phyloP scores from a whole-genome alignment of 805 yeast genomes.

The Wickerhamiella azyma region DNA sequence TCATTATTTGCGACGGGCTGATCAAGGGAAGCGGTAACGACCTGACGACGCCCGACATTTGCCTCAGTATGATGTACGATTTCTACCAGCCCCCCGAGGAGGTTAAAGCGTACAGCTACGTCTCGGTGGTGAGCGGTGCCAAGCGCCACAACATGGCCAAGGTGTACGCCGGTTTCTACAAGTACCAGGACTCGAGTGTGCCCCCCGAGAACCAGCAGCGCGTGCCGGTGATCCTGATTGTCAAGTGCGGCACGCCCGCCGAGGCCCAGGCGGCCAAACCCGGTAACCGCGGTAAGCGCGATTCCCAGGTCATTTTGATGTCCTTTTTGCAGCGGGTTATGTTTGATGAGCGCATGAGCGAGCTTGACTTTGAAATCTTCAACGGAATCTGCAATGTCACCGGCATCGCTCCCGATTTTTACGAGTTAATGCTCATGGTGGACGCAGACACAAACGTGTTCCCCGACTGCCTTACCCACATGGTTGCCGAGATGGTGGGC shows the following conservation, averaged over 20 bases:
- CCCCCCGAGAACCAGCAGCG: conserved; percentile 70
- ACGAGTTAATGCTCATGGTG: conserved; percentile 78
- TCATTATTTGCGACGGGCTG: conserved; percentile 84
- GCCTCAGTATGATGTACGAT: conserved; percentile 73
- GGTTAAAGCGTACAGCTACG: conserved; percentile 73
- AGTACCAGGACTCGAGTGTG: conserved; percentile 62
- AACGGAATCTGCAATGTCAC: conserved; percentile 67
- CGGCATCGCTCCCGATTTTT: conserved; percentile 70
- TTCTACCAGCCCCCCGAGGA: conserved; percentile 57
- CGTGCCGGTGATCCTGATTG: conserved; percentile 65
- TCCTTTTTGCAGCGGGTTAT: conserved; percentile 76
- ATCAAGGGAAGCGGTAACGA: conserved; percentile 92
- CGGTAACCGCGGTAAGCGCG: conserved; percentile 94
- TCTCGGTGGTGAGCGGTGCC: conserved; percentile 87
- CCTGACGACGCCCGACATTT: conserved; percentile 77
- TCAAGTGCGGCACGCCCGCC: conserved; percentile 77
- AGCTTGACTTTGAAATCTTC: conserved; percentile 67
- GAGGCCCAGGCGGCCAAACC: conserved; percentile 58
- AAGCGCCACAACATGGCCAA: conserved; percentile 98
- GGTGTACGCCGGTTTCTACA: conserved; percentile 87
- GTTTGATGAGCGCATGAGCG: conserved; percentile 90
- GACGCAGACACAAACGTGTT: conserved; percentile 87
- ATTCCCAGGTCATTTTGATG: conserved; percentile 84
- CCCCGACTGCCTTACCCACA: conserved; percentile 79
- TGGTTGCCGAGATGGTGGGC: conserved; percentile 78